A percentile compares a stretch with the other conserved stretches of the same genome.
Conservation (phyloP, 1,139 yeast species). For the Blastobotrys capitulatus region DNA sequence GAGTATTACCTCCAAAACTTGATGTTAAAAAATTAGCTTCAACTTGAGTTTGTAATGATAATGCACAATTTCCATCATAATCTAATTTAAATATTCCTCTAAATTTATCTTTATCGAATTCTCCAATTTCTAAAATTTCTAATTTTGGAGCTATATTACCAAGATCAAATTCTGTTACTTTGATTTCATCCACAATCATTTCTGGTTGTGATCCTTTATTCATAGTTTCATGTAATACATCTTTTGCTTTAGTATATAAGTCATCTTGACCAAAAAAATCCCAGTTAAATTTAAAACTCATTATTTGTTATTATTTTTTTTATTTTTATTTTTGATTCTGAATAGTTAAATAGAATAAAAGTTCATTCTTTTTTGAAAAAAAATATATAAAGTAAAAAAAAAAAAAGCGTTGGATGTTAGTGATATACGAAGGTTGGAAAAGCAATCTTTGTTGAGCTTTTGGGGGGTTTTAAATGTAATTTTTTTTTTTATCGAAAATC, state of each 20-base stretch:
- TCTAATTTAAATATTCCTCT: constrained; percentile 69
- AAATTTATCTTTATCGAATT: constrained; percentile 60
- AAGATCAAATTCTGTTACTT: constrained; percentile 64
- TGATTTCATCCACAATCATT: constrained; percentile 64
- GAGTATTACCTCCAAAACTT: constrained; percentile 41
- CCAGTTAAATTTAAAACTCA: constrained; percentile 82
- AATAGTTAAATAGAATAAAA: too few relatives aligned
- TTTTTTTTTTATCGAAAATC: neutral
- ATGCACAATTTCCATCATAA: constrained; percentile 65
- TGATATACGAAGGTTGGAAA: too few relatives aligned
- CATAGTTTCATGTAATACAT: constrained; percentile 64
- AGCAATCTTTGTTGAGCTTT: neutral
- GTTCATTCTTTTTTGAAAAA: too few relatives aligned
- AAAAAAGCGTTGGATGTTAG: too few relatives aligned
- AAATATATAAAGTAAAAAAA: too few relatives aligned
- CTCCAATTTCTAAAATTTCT: constrained; percentile 72
- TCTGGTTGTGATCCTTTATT: constrained; percentile 68
- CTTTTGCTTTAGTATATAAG: constrained; percentile 58
- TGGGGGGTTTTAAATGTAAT: neutral
- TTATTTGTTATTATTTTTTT: constrained; percentile 21
- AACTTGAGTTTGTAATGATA: constrained; percentile 62
- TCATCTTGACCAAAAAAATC: constrained; percentile 60
- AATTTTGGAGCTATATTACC: constrained; percentile 66
- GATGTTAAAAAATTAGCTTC: constrained; percentile 58
- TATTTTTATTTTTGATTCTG: too few relatives aligned